A percentile compares a stretch with the other conserved stretches of the same genome.
phyloP scores from a whole-genome alignment of 208 protist species.

The Novymonas esmeraldas region DNA sequence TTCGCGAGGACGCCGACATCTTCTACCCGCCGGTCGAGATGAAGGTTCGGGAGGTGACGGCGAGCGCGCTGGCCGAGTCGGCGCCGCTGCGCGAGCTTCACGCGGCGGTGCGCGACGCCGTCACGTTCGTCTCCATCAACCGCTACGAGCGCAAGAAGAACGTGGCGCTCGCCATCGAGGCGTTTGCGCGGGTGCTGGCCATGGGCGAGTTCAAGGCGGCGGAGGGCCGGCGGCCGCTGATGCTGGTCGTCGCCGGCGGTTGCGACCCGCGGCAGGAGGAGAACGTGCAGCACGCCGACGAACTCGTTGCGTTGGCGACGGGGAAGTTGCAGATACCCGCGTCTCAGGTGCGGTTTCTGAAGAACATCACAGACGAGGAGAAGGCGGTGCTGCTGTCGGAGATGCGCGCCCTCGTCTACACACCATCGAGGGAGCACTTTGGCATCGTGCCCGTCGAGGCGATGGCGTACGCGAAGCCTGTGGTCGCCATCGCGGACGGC shows the following conservation, averaged over 20 bases:
- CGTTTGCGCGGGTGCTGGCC: constrained; percentile 58
- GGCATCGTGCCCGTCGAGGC: constrained; percentile 93
- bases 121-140: constrained; percentile 96
- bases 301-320: constrained; percentile 63
- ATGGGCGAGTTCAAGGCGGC: constrained; percentile 26
- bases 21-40: constrained; percentile 80
- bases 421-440: constrained; percentile 95
- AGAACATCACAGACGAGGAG: constrained; percentile 78
- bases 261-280: constrained; percentile 78
- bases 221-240: constrained; percentile 10
- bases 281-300: constrained; percentile 79
- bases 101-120: constrained; percentile 19
- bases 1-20: constrained; percentile 50
- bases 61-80: constrained; percentile 5
- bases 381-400: constrained; percentile 72
- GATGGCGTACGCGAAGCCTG: constrained; percentile 74
- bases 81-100: constrained; percentile 17
- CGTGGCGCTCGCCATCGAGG: constrained; percentile 89
- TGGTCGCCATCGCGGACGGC: constrained; percentile 92
- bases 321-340: constrained; percentile 30
- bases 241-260: constrained; percentile 89
- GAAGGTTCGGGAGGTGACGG: constrained; percentile 9
- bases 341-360: constrained; percentile 69
- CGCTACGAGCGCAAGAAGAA: constrained; percentile 99
- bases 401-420: constrained; percentile 92